phyloP scores from a whole-genome alignment of 805 yeast species.

The Saccharomyces paradoxus region DNA sequence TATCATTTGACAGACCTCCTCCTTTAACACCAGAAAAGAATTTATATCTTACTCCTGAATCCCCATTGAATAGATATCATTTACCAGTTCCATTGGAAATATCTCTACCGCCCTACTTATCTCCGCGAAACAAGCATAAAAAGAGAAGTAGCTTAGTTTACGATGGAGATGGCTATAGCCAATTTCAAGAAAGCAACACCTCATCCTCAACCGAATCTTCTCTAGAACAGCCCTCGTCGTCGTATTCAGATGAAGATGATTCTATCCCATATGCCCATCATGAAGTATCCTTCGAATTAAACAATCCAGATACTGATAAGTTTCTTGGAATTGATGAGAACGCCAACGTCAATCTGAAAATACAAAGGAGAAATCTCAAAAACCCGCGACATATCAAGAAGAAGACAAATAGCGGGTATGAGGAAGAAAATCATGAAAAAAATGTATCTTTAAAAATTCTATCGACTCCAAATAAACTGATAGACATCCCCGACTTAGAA shows the following conservation, averaged over 20 bases:
- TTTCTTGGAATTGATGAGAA: slow-evolving; percentile 25
- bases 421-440: background rate
- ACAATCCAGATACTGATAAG: slow-evolving; percentile 15
- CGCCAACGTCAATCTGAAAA: slow-evolving; percentile 28
- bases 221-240: background rate
- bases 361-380: slow-evolving; percentile 22
- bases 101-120: slow-evolving; percentile 32
- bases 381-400: slow-evolving; percentile 1
- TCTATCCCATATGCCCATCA: slow-evolving; percentile 26
- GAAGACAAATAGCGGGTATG: background rate
- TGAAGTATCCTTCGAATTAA: slow-evolving; percentile 21
- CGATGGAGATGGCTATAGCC: slow-evolving; percentile 33
- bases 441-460: slow-evolving; percentile 18
- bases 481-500: slow-evolving; percentile 23
- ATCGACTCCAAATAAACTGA: slow-evolving; percentile 23
- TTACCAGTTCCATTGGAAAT: slow-evolving; percentile 35
- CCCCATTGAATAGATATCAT: slow-evolving; percentile 29
- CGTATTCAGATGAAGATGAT: background rate
- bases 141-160: slow-evolving; percentile 27
- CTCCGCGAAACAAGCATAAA: slow-evolving; percentile 28
- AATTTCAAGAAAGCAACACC: slow-evolving; percentile 10
- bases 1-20: slow-evolving; percentile 2
- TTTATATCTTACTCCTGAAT: slow-evolving; percentile 30
- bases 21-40: slow-evolving; percentile 8
- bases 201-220: slow-evolving; percentile 1